Conservation (phyloP, 805 yeast genomes). For the Candida xyloterini region DNA sequence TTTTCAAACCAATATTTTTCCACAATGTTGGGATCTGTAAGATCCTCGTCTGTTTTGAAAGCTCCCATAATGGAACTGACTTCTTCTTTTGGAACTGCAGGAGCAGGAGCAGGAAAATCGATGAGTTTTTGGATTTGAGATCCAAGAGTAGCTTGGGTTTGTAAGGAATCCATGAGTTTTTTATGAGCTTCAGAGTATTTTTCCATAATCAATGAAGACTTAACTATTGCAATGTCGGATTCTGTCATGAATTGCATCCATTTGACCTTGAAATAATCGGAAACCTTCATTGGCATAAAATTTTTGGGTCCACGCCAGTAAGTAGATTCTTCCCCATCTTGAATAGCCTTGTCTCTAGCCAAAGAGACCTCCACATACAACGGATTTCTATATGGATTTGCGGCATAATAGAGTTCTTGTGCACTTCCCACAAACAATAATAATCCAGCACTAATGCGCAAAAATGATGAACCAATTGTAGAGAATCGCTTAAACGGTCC, state of each 20-base stretch:
- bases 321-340: constrained; percentile 38
- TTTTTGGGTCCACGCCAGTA: constrained; percentile 51
- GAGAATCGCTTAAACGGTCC: background rate
- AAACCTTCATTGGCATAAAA: constrained; percentile 43
- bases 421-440: constrained; percentile 21
- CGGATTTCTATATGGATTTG: constrained; percentile 24
- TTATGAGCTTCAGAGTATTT: constrained; percentile 1
- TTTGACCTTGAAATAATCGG: constrained; percentile 26
- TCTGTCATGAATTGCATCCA: constrained; percentile 18
- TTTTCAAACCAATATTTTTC: constrained; percentile 18
- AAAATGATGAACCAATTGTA: constrained; percentile 1
- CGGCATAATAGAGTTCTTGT: constrained; percentile 17
- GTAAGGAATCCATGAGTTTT: constrained; percentile 1
- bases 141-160: constrained; percentile 10
- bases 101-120: constrained; percentile 5
- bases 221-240: constrained; percentile 20
- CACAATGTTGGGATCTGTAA: constrained; percentile 10
- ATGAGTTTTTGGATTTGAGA: constrained; percentile 9
- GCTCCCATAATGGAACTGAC: constrained; percentile 13
- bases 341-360: constrained; percentile 28
- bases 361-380: constrained; percentile 27
- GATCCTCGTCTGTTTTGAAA: constrained; percentile 10
- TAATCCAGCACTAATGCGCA: constrained; percentile 4
- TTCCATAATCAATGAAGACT: constrained; percentile 13
- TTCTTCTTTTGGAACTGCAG: constrained; percentile 16